Evolutionary conservation across 2,329 filamentous ascomycete genomes (phyloP), one percentile per base, ranked within the genome.

Genomic region (Phaeosphaeriaceae sp.): DNA sequence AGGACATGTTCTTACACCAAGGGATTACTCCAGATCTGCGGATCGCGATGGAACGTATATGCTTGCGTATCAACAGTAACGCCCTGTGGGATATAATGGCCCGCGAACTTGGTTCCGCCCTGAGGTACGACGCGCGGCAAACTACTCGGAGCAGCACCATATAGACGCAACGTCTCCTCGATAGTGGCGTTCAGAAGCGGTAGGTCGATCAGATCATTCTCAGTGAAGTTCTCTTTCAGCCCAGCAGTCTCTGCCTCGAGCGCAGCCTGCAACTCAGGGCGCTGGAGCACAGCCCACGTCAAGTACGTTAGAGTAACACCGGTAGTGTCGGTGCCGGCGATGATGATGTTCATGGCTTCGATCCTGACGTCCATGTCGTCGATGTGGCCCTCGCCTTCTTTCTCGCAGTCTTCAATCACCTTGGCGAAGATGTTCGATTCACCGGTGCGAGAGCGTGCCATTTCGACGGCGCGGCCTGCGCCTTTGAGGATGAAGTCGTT

Each of bases 11-110:
- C 69, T 63, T 59, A 71, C 72, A 48, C 62, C 36, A 70, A 31
- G 1, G 67, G 71, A 17, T 72, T 60, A 15, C 44, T 67, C 67
- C 66, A 75, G 48, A 74, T 71, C 6, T 59, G 51, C 2, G 70
- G 63, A 46, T 80, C 73, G 27, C 78, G 71, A 53, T 80, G 78
- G 49, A 80, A 65, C 7, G 72, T 78, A 50, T 75, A 80, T 0
- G 77, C 77, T 59, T 79, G 75, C 1, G 77, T 79, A 27, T 69
- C 67, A 11, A 80, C 77, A 0, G 74, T 78, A 0, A 72, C 74
- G 0, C 77, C 78, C 7, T 68, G 63, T 1, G 78, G 78, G 11
- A 80, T 68, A 49, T 71, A 76, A 47, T 76, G 65, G 5, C 75
- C 74, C 3, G 65, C 68, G 7, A 81, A 65, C 2, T 65, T 69